These are phyloP conservation scores for Arachis hypogaea DNA, from an alignment of 306 rosid species.

Conservation along the genomic window DNA sequence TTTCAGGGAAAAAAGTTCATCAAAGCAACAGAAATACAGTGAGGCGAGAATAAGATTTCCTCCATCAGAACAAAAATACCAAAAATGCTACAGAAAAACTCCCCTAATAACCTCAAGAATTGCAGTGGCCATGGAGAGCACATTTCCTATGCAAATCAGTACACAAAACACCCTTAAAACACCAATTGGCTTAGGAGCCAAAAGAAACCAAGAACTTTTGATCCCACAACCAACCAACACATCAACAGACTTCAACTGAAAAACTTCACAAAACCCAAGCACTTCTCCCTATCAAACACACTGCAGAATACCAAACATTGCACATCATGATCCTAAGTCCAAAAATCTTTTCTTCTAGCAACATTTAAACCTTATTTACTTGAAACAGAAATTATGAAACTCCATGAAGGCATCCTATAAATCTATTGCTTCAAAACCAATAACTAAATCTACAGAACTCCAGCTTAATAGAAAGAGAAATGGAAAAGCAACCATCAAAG, in stretches of 20 bases:
- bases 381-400: background rate
- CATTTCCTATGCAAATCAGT: background rate
- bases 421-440: conserved; percentile 5
- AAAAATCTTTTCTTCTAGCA: background rate
- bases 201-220: background rate
- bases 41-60: background rate
- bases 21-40: background rate
- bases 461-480: conserved; percentile 17
- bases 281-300: background rate
- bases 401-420: background rate
- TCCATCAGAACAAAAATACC: background rate
- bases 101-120: background rate
- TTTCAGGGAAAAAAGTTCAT: background rate
- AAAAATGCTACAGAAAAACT: background rate
- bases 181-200: background rate
- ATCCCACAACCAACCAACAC: background rate
- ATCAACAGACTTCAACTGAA: background rate
- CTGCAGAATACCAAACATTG: background rate
- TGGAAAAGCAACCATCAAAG: conserved; percentile 11
- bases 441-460: background rate
- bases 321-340: background rate
- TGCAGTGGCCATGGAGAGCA: background rate
- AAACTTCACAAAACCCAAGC: background rate
- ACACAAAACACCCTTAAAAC: background rate
- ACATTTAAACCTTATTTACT: background rate